Conservation (phyloP, 2,329 filamentous ascomycete species). For the Aspergillus puulaauensis region DNA sequence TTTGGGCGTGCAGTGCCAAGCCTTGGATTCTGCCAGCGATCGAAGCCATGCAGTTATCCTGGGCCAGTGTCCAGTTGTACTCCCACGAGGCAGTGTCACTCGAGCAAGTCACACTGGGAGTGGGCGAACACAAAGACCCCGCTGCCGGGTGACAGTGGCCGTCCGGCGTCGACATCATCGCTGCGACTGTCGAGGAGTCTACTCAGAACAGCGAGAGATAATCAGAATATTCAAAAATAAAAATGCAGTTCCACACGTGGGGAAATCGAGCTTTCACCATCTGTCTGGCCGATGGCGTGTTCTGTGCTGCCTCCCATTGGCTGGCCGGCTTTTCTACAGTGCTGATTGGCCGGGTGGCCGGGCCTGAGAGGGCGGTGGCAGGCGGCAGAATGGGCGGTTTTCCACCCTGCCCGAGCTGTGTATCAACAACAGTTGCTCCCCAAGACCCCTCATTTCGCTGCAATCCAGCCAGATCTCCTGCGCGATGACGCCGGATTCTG, state of each 20-base stretch:
- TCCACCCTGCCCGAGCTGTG: neutral
- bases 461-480: neutral
- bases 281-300: constrained; percentile 33
- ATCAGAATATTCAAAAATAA: neutral
- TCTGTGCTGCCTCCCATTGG: constrained; percentile 27
- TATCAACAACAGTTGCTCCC: neutral
- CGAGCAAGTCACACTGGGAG: no score
- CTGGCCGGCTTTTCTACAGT: no score
- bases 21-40: neutral
- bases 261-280: constrained; percentile 29
- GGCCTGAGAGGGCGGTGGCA: constrained; percentile 7
- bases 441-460: neutral
- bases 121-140: no score
- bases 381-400: constrained; percentile 9
- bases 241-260: constrained; percentile 17
- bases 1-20: neutral
- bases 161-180: no score
- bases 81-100: no score
- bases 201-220: no score
- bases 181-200: no score
- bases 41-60: neutral
- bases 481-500: no score
- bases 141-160: no score
- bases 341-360: constrained; percentile 9
- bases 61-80: no score